Conservation (phyloP, 805 yeast genomes). For the Sugiyamaella smithiae region DNA sequence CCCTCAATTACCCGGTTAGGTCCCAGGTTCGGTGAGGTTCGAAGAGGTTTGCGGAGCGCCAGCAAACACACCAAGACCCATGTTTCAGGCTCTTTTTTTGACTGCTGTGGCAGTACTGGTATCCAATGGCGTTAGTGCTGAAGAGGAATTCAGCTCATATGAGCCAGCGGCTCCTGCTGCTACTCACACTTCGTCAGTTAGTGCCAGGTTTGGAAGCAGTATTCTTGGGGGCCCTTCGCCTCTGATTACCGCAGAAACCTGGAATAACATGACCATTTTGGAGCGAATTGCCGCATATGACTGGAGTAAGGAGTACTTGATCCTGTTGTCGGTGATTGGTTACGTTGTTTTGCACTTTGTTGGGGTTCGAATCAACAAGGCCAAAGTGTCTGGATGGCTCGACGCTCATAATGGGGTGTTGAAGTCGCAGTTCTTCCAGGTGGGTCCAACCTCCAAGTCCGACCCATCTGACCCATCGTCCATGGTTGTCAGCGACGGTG, state of each 20-base stretch:
- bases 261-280: conserved; percentile 53
- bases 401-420: conserved; percentile 50
- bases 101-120: neutral
- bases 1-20: no score
- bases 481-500: conserved; percentile 22
- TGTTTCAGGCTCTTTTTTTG: neutral
- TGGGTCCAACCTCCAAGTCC: conserved; percentile 45
- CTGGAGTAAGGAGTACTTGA: conserved; percentile 72
- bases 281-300: conserved; percentile 61
- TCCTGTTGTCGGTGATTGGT: conserved; percentile 48
- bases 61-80: no score
- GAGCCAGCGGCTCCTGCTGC: conserved; percentile 13
- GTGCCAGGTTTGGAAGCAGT: neutral
- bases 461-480: conserved; percentile 5
- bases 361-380: conserved; percentile 61
- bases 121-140: conserved; percentile 11
- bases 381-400: conserved; percentile 53
- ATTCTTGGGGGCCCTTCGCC: neutral
- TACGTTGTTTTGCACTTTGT: conserved; percentile 51
- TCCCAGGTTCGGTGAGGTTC: no score
- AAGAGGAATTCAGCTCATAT: conserved; percentile 22
- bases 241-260: conserved; percentile 39
- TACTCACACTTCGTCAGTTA: conserved; percentile 1
- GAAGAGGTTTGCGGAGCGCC: no score
- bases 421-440: conserved; percentile 70